phyloP scores from a whole-genome alignment of 2,329 filamentous ascomycete genomes.

The Aspergillus hortae region DNA sequence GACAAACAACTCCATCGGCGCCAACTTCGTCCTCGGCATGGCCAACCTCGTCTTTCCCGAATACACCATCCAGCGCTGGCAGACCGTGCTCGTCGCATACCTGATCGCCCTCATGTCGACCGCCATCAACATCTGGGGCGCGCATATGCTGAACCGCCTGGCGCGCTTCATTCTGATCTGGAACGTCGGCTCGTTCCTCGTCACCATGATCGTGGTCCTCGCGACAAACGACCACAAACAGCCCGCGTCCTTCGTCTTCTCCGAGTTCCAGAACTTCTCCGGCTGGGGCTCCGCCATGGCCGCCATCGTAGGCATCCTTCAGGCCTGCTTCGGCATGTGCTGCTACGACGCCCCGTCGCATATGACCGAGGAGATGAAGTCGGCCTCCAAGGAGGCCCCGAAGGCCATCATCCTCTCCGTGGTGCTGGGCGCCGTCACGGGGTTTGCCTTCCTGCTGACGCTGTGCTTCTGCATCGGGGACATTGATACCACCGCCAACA shows the following conservation, averaged over 20 bases:
- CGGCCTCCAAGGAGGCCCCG: conserved; percentile 29
- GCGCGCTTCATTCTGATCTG: conserved; percentile 50
- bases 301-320: conserved; percentile 52
- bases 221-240: conserved; percentile 54
- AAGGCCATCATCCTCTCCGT: conserved; percentile 47
- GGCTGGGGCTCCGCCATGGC: conserved; percentile 51
- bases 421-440: conserved; percentile 44
- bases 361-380: conserved; percentile 54
- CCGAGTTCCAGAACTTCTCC: conserved; percentile 52
- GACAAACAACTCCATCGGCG: conserved; percentile 52
- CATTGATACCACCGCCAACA: conserved; percentile 44
- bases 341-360: conserved; percentile 48
- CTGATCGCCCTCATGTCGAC: conserved; percentile 45
- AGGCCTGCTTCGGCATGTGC: conserved; percentile 55
- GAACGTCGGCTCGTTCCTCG: conserved; percentile 53
- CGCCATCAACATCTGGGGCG: conserved; percentile 49
- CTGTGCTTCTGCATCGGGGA: conserved; percentile 53
- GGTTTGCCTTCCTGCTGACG: conserved; percentile 47
- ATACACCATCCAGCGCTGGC: conserved; percentile 55
- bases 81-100: conserved; percentile 53
- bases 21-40: conserved; percentile 55
- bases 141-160: conserved; percentile 51
- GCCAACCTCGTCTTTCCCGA: conserved; percentile 51
- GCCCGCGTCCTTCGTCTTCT: conserved; percentile 53
- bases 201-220: conserved; percentile 51